Evolutionary conservation across 2,329 filamentous ascomycete genomes (phyloP).

Genomic region (Monilinia vaccinii-corymbosi): DNA sequence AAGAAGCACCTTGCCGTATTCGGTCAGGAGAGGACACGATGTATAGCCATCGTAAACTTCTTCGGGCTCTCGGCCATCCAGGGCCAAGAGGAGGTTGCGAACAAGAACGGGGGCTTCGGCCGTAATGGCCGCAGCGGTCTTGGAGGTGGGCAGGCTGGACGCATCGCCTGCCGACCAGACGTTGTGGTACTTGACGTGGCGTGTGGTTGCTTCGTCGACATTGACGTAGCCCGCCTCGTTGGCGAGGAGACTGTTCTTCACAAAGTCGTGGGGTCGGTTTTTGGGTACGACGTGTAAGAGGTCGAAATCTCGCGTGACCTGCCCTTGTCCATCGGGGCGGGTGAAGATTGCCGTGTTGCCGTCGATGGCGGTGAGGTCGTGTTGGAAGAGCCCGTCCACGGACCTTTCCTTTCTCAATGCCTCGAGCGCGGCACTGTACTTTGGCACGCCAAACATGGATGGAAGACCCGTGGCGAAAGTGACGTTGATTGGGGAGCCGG

Average conservation of each 20-base stretch:
- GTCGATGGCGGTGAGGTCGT: constrained; percentile 44
- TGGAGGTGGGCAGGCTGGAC: constrained; percentile 49
- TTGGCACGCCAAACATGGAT: constrained; percentile 51
- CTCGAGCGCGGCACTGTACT: constrained; percentile 47
- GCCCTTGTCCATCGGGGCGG: constrained; percentile 32
- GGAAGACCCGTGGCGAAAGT: constrained; percentile 47
- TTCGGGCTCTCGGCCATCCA: constrained; percentile 38
- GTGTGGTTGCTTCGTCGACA: constrained; percentile 43
- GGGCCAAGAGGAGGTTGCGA: constrained; percentile 36
- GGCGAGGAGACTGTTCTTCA: constrained; percentile 44
- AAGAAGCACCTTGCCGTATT: constrained; percentile 54
- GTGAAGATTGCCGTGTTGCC: constrained; percentile 45
- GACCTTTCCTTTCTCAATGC: constrained; percentile 43
- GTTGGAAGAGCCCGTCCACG: constrained; percentile 50
- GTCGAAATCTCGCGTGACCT: constrained; percentile 42
- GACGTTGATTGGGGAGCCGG: constrained; percentile 39
- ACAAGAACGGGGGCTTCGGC: constrained; percentile 43
- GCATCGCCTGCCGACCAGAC: constrained; percentile 53
- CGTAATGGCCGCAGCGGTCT: constrained; percentile 46
- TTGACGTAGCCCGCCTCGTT: constrained; percentile 50
- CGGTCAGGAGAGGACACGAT: constrained; percentile 44
- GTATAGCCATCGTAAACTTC: constrained; percentile 45
- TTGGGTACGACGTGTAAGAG: constrained; percentile 49
- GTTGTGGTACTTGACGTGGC: constrained; percentile 45
- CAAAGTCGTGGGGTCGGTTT: constrained; percentile 47